Base-by-base conservation (phyloP, 164 flowering plant genomes). In the Vitis labrusca region DNA sequence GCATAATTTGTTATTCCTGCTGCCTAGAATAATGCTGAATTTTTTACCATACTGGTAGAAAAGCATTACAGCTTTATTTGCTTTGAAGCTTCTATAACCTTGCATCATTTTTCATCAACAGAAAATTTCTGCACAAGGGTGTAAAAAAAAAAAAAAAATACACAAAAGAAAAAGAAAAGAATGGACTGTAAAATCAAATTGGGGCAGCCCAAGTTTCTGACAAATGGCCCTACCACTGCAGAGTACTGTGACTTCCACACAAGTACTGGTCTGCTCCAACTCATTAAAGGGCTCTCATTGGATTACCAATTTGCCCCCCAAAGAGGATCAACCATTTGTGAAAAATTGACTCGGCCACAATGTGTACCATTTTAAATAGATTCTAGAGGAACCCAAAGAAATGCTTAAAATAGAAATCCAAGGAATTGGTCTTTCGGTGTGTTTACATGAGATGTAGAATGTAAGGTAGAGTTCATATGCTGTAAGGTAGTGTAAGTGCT, bases 201-300 rank as follows among this genome's bases (percentile, higher is more conserved):
- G 19, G 59, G 59, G 16, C 23, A 16, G 59, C 9, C 29, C 10
- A n/a, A 57, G 1, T n/a, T 8, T 57, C 19, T 23, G 19, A 19
- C 16, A 16, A 13, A 59, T 59, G 30, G 13, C 9, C 50, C 53
- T 19, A 50, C 54, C 10, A 49, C 37, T 47, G 50, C 16, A 12
- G 12, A 29, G n/a, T 44, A 53, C 37, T 52, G 57, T 13, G 29
- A 44, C 59, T 64, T 10, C 47, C 15, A 17, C 14, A 30, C 8
- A 52, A 17, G 16, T 30, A 51, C 17, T 50, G 66, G n/a, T 51
- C 29, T 19, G 59, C 59, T 16, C 10, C 27, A 63, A 64, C 50
- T 53, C 32, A 64, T 8, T 65, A 65, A 65, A 63, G 53, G 48
- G 58, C 15, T 47, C 9, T 65, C 44, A 37, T 48, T 52, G 67